Conservation (phyloP, 2,329 filamentous ascomycete genomes). For the Alternaria gaisen region DNA sequence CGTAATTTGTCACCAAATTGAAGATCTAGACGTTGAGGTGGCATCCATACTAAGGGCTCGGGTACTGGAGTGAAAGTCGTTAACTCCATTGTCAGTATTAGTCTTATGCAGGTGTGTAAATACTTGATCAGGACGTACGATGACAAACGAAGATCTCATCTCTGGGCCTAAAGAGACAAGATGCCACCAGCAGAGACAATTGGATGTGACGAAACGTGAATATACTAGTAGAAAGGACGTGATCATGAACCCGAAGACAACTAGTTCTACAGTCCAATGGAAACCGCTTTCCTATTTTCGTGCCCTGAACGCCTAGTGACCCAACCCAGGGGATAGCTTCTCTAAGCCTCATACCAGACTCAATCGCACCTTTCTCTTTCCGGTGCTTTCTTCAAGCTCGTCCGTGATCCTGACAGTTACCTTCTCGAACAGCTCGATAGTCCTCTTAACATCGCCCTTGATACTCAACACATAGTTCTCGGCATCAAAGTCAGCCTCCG, state of each 20-base stretch:
- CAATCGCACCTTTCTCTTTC: conserved; percentile 90
- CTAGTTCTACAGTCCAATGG: not conserved
- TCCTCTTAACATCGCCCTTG: conserved; percentile 63
- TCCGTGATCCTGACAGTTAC: conserved; percentile 89
- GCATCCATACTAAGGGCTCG: not conserved
- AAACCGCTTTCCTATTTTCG: not conserved
- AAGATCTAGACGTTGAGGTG: not conserved
- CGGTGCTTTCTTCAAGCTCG: conserved; percentile 92
- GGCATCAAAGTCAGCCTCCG: conserved; percentile 82
- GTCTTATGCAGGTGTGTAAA: not conserved
- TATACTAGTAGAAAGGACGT: not conserved
- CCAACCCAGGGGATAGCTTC: not conserved
- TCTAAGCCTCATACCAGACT: conserved; percentile 53
- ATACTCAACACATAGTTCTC: conserved; percentile 81
- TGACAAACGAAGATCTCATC: not conserved
- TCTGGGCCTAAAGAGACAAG: not conserved
- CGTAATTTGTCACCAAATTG: not conserved
- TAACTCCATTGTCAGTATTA: not conserved
- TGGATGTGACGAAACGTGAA: not conserved
- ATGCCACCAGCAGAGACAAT: not conserved
- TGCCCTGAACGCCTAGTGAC: not conserved
- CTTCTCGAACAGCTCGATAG: conserved; percentile 89
- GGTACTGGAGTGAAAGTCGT: not conserved
- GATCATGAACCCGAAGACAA: not conserved
- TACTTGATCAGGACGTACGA: not conserved